Evolutionary conservation across 176 grass and related monocot species (phyloP).

Genomic region (Dactylis glomerata): DNA sequence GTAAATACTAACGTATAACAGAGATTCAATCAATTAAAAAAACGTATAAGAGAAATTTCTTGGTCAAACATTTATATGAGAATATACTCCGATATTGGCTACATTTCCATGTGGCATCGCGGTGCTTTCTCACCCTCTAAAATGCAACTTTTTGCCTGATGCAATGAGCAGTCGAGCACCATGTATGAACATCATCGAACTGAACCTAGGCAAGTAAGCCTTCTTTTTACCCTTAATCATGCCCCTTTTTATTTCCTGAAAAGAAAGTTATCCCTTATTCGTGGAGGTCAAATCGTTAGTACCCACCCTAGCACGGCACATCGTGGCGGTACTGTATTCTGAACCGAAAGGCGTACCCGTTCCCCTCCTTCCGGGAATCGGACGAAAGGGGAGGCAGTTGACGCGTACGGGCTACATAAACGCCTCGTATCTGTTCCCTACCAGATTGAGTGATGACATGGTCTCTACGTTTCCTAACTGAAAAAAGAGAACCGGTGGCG

Average conservation of each 20-base stretch:
- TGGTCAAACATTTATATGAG: background rate
- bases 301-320: constrained; percentile 25
- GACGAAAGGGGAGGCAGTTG: constrained; percentile 6
- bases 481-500: background rate
- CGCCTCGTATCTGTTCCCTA: background rate
- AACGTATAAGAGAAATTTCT: background rate
- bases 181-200: background rate
- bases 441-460: background rate
- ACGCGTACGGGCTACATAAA: constrained; percentile 28
- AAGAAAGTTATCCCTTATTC: background rate
- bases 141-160: background rate
- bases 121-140: background rate
- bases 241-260: background rate
- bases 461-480: constrained; percentile 7
- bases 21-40: too few relatives aligned
- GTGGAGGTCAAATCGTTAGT: constrained; percentile 21
- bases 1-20: background rate
- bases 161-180: background rate
- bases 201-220: background rate
- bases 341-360: constrained; percentile 37
- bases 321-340: background rate
- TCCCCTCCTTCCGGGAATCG: constrained; percentile 6
- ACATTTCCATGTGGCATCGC: background rate
- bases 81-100: background rate
- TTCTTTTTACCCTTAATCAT: background rate